phyloP scores from a whole-genome alignment of 371 early-diverging fungal genomes.

The Rhizopus microsporus region DNA sequence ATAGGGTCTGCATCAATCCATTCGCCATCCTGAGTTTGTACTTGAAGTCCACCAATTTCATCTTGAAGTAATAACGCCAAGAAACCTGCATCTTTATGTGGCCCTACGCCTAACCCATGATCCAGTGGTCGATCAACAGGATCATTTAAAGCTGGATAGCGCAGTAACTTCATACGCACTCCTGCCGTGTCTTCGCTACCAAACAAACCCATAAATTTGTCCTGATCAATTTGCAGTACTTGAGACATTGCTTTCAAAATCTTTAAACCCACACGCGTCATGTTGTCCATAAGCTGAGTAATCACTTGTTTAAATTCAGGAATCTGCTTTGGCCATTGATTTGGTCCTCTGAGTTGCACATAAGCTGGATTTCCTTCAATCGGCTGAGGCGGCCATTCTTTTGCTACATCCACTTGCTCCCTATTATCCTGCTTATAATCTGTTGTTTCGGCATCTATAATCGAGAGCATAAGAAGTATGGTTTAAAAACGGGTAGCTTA shows the following conservation, averaged over 20 bases:
- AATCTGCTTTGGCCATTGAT: slow-evolving; percentile 53
- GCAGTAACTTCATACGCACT: slow-evolving; percentile 46
- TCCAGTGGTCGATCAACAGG: slow-evolving; percentile 31
- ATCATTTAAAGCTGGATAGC: slow-evolving; percentile 35
- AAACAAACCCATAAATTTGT: slow-evolving; percentile 46
- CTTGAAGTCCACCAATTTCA: slow-evolving; percentile 61
- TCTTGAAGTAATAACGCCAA: slow-evolving; percentile 64
- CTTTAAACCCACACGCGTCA: slow-evolving; percentile 43
- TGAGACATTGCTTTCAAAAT: slow-evolving; percentile 53
- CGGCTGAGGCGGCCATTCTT: slow-evolving; percentile 40
- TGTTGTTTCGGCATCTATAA: slow-evolving; percentile 54
- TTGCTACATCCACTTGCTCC: slow-evolving; percentile 64
- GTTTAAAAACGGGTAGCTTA: background rate
- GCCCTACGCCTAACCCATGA: slow-evolving; percentile 55
- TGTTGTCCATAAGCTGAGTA: slow-evolving; percentile 40
- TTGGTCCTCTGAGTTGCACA: slow-evolving; percentile 53
- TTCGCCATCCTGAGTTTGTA: slow-evolving; percentile 56
- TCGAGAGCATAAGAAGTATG: background rate
- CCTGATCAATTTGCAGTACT: slow-evolving; percentile 44
- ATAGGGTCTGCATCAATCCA: slow-evolving; percentile 66
- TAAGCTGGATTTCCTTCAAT: slow-evolving; percentile 38
- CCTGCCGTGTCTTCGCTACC: slow-evolving; percentile 39
- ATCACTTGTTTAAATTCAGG: slow-evolving; percentile 48
- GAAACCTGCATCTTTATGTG: slow-evolving; percentile 59
- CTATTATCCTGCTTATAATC: slow-evolving; percentile 53